Percentiles rank a stretch among this genome's conserved stretches.
These are phyloP conservation scores for Penicillium waksmanii DNA, from an alignment of 495 filamentous ascomycete species.

Conservation along the genomic window DNA sequence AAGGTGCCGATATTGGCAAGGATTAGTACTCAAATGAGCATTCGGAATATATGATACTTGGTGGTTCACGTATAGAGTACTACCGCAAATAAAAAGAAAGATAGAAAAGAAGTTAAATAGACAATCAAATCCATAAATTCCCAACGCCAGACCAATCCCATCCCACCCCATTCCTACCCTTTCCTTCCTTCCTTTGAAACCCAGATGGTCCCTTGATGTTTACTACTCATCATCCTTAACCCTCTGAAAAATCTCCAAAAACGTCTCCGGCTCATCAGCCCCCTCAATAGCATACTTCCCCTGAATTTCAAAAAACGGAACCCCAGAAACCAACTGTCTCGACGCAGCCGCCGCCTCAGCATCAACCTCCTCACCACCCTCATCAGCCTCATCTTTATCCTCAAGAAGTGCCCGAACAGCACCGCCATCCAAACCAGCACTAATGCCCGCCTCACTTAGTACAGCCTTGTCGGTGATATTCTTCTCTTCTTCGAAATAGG, in stretches of 20 bases:
- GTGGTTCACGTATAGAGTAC: too few relatives aligned
- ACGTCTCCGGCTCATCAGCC: slow-evolving; percentile 62
- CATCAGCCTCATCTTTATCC: slow-evolving; percentile 56
- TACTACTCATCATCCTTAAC: slow-evolving; percentile 49
- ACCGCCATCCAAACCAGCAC: slow-evolving; percentile 62
- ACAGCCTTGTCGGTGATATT: slow-evolving; percentile 72
- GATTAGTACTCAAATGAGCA: too few relatives aligned
- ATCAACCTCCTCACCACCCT: slow-evolving; percentile 72
- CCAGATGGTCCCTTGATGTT: too few relatives aligned
- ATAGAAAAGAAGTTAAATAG: too few relatives aligned
- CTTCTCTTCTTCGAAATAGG: slow-evolving; percentile 76
- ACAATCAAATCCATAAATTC: too few relatives aligned
- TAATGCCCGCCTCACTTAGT: slow-evolving; percentile 62
- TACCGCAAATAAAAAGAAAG: too few relatives aligned
- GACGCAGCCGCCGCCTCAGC: slow-evolving; percentile 65
- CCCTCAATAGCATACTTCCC: slow-evolving; percentile 64
- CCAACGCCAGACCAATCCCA: too few relatives aligned
- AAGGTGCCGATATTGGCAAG: too few relatives aligned
- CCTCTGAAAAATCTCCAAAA: slow-evolving; percentile 58
- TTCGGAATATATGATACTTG: too few relatives aligned
- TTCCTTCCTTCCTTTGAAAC: too few relatives aligned
- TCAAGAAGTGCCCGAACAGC: slow-evolving; percentile 65
- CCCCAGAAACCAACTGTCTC: slow-evolving; percentile 62
- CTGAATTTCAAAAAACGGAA: slow-evolving; percentile 75
- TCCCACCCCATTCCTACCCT: too few relatives aligned